phyloP scores from a whole-genome alignment of 306 rosid species.

The Cucumis sativus region DNA sequence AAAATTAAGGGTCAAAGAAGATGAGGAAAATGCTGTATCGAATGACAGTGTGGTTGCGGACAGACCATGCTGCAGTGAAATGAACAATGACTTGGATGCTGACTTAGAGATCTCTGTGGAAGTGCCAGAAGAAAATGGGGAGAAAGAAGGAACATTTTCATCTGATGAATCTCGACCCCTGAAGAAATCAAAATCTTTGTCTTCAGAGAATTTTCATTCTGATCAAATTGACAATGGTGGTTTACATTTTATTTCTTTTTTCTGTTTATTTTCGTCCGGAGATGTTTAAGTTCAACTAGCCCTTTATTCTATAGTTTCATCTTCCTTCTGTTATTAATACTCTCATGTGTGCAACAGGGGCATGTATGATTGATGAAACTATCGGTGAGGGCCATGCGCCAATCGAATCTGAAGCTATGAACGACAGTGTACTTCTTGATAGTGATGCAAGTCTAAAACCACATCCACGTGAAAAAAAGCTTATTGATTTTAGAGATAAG shows the following conservation, averaged over 20 bases:
- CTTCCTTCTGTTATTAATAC: conserved; percentile 7
- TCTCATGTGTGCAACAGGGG: conserved; percentile 26
- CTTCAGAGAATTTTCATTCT: conserved; percentile 19
- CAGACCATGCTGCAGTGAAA: conserved; percentile 32
- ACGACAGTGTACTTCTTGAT: conserved; percentile 27
- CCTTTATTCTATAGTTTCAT: neutral
- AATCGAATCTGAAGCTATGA: conserved; percentile 30
- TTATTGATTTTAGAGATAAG: conserved; percentile 77
- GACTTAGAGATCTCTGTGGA: conserved; percentile 36
- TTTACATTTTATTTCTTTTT: conserved; percentile 6
- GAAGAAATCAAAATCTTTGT: conserved; percentile 47
- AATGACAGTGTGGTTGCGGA: conserved; percentile 25
- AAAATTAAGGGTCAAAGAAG: conserved; percentile 27
- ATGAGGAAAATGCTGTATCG: conserved; percentile 20
- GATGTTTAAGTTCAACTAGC: neutral
- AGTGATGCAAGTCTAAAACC: conserved; percentile 46
- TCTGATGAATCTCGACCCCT: conserved; percentile 35
- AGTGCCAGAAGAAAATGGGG: conserved; percentile 19
- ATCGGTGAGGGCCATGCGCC: conserved; percentile 18
- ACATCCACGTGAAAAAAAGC: conserved; percentile 74
- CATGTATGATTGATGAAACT: conserved; percentile 17
- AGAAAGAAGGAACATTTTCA: conserved; percentile 18
- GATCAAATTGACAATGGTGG: conserved; percentile 44
- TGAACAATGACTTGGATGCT: conserved; percentile 18
- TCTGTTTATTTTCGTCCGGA: neutral